Percentiles rank a stretch among this genome's conserved stretches.
Evolutionary conservation across 768 basidiomycete genomes (phyloP).

Genomic region (Exsudoporus frostii): DNA sequence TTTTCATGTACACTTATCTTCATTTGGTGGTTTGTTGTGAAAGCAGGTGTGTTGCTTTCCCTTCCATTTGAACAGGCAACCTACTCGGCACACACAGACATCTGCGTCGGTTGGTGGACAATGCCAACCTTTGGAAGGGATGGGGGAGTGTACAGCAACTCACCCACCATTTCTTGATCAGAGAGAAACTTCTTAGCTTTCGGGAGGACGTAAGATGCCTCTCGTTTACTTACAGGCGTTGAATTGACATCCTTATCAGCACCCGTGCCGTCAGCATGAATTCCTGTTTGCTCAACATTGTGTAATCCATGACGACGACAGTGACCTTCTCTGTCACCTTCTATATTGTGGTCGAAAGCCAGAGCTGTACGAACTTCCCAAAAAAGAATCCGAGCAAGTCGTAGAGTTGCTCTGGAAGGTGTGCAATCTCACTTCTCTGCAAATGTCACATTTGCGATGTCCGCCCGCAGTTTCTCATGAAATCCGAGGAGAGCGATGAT

Average conservation of each 20-base stretch:
- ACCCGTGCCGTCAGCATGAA: constrained; percentile 12
- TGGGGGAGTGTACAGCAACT: constrained; percentile 22
- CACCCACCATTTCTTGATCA: constrained; percentile 14
- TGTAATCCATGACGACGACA: constrained; percentile 11
- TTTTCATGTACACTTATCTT: constrained; percentile 24
- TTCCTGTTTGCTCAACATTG: background rate
- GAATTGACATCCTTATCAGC: constrained; percentile 6
- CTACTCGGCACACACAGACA: constrained; percentile 1
- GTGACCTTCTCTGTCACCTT: constrained; percentile 17
- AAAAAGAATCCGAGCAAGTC: constrained; percentile 14
- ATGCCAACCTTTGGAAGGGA: constrained; percentile 7
- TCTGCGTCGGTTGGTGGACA: constrained; percentile 5
- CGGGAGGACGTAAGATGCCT: constrained; percentile 8
- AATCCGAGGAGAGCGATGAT: background rate
- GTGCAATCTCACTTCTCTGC: background rate
- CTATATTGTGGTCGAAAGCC: constrained; percentile 17
- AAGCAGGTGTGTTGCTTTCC: constrained; percentile 1
- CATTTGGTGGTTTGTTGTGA: constrained; percentile 21
- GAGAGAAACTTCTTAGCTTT: constrained; percentile 6
- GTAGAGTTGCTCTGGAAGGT: constrained; percentile 27
- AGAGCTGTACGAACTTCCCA: constrained; percentile 12
- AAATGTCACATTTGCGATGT: background rate
- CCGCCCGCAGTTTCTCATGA: constrained; percentile 12
- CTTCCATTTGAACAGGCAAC: background rate
- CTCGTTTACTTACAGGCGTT: background rate